Base-by-base conservation (phyloP, 129 eudicot genomes). In the sunflower (Helianthus annuus) region DNA sequence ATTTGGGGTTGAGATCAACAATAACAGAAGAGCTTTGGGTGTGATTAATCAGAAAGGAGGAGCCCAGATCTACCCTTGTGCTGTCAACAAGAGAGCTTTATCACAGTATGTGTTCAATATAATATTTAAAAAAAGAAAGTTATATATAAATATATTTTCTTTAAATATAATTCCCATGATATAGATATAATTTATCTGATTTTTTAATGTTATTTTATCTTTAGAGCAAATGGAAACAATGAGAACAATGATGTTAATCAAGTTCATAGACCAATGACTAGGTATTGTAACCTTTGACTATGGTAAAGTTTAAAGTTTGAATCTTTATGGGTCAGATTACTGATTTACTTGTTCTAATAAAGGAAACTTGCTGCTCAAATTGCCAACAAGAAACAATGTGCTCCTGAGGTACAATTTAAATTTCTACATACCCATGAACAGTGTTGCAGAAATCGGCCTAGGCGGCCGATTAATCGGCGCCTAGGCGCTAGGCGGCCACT, bases 321-420 rank as follows among this genome's bases (percentile, higher is more conserved):
- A 70, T 13, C 13, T 4, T 39, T 3, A 59, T 15, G 22, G 40
- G 11, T 44, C 76, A 72, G 49, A 54, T 38, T 64, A 32, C 67
- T 75, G 62, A 75, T 22, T 66, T 76, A 27, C 2, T 27, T 27
- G 2, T 66, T 67, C n/a, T 65, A 7, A 6, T 81, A 17, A 59
- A 89, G 96, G 73, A 87, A 85, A 82, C 82, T 79, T 79, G 83
- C 91, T 57, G 95, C 97, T 24, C 95, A 87, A 79, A 84, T 81
- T 69, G 85, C 87, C 15, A 83, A 56, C 76, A 79, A 82, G 46
- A 82, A 79, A 77, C 80, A 83, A 71, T 71, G 59, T 38, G 68
- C 66, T 48, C 83, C 75, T 7, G 88, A 82, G 86, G 87, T 82
- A 82, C 24, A 19, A 52, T 10, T 55, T 68, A 17, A 32, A 59